Percentiles rank a stretch among this genome's conserved stretches.
Conservation (phyloP, 2,329 filamentous ascomycete genomes). For the Diaporthe citrichinensis region DNA sequence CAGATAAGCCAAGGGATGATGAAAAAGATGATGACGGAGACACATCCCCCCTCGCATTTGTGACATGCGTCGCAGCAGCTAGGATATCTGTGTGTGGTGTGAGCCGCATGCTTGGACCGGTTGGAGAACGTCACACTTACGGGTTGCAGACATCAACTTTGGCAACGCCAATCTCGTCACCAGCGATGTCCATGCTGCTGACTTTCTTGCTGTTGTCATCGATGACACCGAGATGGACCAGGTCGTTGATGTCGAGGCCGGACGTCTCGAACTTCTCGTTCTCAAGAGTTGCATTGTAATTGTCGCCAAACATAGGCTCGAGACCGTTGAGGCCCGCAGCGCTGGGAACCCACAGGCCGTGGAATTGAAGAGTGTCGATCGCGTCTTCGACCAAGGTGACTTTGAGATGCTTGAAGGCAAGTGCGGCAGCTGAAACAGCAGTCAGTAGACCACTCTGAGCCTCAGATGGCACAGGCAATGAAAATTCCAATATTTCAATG, state of each 20-base stretch:
- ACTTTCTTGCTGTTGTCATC: neutral
- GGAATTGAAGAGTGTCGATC: neutral
- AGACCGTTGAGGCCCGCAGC: neutral
- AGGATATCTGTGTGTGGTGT: constrained; percentile 6
- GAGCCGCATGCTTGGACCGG: neutral
- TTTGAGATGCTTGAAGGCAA: neutral
- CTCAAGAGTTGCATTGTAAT: constrained; percentile 11
- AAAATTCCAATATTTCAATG: neutral
- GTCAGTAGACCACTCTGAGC: neutral
- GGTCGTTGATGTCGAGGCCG: constrained; percentile 13
- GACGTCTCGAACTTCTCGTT: constrained; percentile 19
- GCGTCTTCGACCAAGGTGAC: neutral
- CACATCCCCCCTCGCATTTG: constrained; percentile 10
- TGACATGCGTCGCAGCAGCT: constrained; percentile 26
- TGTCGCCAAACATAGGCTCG: constrained; percentile 18
- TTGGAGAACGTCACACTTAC: neutral
- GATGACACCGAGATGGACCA: neutral
- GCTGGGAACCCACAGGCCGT: constrained; percentile 11
- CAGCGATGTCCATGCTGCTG: neutral
- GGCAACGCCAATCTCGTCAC: neutral
- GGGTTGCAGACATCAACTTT: constrained; percentile 11
- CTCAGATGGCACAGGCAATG: neutral
- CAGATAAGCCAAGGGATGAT: constrained; percentile 13
- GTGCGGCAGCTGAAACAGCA: neutral
- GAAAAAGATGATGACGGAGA: constrained; percentile 4